A percentile compares a stretch with the other conserved stretches of the same genome.
These are phyloP conservation scores for Brasilioporus rufonigricans DNA, from an alignment of 768 basidiomycete species.

Conservation along the genomic window DNA sequence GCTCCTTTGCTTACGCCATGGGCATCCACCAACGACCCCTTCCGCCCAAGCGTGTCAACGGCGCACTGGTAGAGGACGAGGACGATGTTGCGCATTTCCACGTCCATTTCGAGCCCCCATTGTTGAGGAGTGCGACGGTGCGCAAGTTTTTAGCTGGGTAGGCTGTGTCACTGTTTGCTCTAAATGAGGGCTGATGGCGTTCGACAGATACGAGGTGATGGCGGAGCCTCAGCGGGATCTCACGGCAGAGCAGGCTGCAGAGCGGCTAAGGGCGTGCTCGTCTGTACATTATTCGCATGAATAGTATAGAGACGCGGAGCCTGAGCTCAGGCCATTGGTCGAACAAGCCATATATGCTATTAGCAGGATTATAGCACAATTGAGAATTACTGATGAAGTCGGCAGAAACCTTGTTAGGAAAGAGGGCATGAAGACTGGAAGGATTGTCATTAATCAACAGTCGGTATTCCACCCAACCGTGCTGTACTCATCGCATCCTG, in stretches of 20 bases:
- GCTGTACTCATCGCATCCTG: too few species aligned
- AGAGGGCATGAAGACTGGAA: too few species aligned
- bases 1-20: constrained; percentile 94
- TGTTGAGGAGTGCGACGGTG: constrained; percentile 77
- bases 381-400: too few species aligned
- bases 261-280: constrained; percentile 50
- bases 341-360: too few species aligned
- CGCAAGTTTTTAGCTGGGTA: constrained; percentile 90
- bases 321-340: too few species aligned
- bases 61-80: constrained; percentile 34
- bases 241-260: constrained; percentile 85
- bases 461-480: too few species aligned
- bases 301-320: neutral
- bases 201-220: constrained; percentile 79
- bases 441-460: too few species aligned
- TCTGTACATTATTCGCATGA: constrained; percentile 55
- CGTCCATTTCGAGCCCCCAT: constrained; percentile 82
- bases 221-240: constrained; percentile 88
- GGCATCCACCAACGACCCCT: constrained; percentile 86
- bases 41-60: constrained; percentile 37
- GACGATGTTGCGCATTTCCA: constrained; percentile 76
- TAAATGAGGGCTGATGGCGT: neutral
- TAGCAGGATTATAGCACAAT: too few species aligned
- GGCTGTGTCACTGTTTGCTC: constrained; percentile 21
- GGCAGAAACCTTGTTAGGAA: too few species aligned